A percentile compares a stretch with the other conserved stretches of the same genome.
Evolutionary conservation across 371 early-diverging fungal species (phyloP).

Genomic region (Amoeboaphelidium protococcarum): DNA sequence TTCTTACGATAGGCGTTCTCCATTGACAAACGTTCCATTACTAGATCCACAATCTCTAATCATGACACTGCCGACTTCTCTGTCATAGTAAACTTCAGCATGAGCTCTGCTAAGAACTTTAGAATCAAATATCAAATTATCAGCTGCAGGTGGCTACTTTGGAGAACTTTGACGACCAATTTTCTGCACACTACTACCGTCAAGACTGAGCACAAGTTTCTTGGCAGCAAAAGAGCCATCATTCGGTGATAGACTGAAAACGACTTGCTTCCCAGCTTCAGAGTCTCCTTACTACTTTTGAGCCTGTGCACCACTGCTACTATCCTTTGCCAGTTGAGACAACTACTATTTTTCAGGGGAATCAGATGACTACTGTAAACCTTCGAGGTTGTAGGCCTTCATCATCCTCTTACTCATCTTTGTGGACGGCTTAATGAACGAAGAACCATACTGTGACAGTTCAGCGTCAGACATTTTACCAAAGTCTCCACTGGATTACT

Average conservation of each 20-base stretch:
- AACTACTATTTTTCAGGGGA: too few species aligned
- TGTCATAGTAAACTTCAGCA: slow-evolving; percentile 49
- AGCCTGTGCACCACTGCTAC: too few species aligned
- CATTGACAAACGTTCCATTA: slow-evolving; percentile 70
- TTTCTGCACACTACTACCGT: slow-evolving; percentile 21
- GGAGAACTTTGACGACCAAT: slow-evolving; percentile 45
- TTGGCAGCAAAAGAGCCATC: slow-evolving; percentile 30
- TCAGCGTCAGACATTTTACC: too few species aligned
- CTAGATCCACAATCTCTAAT: slow-evolving; percentile 52
- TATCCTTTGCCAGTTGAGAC: too few species aligned
- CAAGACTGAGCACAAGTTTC: too few species aligned
- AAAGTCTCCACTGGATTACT: too few species aligned
- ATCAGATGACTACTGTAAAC: too few species aligned
- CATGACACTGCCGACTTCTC: slow-evolving; percentile 30
- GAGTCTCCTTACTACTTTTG: too few species aligned
- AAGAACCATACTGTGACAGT: too few species aligned
- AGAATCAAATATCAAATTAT: slow-evolving; percentile 59
- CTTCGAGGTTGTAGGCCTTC: not conserved
- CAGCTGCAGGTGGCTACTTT: slow-evolving; percentile 27
- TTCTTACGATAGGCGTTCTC: slow-evolving; percentile 36
- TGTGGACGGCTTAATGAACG: too few species aligned
- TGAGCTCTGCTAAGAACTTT: slow-evolving; percentile 57
- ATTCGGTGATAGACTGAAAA: too few species aligned
- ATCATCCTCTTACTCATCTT: not conserved
- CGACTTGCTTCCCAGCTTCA: too few species aligned